Conservation (phyloP, 305 asterid genomes). For the Plantago rigida region DNA sequence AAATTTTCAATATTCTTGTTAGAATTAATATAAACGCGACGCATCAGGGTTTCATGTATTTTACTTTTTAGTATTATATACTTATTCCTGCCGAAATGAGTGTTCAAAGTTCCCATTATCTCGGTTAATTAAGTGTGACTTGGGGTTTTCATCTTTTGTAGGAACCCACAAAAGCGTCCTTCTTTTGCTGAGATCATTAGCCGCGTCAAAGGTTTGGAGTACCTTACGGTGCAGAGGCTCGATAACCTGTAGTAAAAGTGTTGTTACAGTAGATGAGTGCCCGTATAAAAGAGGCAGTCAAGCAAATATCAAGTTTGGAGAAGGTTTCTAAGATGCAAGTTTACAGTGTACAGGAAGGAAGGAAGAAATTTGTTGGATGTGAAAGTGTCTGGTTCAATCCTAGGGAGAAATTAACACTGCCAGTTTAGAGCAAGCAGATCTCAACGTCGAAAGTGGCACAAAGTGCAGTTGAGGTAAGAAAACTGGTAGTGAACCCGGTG, state of each 20-base stretch:
- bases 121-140: slow-evolving; percentile 9
- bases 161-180: slow-evolving; percentile 69
- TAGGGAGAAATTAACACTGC: slow-evolving; percentile 65
- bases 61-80: too few relatives aligned
- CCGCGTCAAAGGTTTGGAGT: slow-evolving; percentile 67
- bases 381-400: slow-evolving; percentile 62
- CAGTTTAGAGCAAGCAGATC: slow-evolving; percentile 31
- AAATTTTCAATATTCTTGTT: too few relatives aligned
- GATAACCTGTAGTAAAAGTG: slow-evolving; percentile 21
- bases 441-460: slow-evolving; percentile 28
- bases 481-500: slow-evolving; percentile 20
- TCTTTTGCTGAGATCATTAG: slow-evolving; percentile 75
- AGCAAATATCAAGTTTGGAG: slow-evolving; percentile 16
- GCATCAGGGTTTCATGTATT: too few relatives aligned
- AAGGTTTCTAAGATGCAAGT: slow-evolving; percentile 28
- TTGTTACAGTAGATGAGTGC: slow-evolving; percentile 34
- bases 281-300: slow-evolving; percentile 4
- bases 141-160: slow-evolving; percentile 33
- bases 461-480: slow-evolving; percentile 27
- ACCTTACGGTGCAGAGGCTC: slow-evolving; percentile 39
- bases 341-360: slow-evolving; percentile 20
- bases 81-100: too few relatives aligned
- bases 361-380: slow-evolving; percentile 32
- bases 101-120: too few relatives aligned
- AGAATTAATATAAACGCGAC: too few relatives aligned